Conservation (phyloP, 805 yeast species). For the Nematodospora valgi region DNA sequence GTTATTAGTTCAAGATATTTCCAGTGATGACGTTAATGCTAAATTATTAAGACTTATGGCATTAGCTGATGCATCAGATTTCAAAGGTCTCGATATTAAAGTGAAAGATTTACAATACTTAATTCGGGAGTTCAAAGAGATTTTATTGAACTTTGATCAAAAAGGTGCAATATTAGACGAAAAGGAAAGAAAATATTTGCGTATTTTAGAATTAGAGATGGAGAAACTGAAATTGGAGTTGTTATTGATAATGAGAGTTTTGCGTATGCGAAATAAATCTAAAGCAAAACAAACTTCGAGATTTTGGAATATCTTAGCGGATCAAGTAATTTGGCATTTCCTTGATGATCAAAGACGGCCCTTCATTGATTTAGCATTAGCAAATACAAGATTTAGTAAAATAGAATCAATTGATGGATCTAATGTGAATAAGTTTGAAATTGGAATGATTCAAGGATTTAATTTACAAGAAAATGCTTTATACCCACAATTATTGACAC, state of each 20-base stretch:
- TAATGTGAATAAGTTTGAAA: slow-evolving; percentile 55
- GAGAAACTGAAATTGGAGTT: slow-evolving; percentile 33
- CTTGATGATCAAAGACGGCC: slow-evolving; percentile 58
- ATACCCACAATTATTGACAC: slow-evolving; percentile 70
- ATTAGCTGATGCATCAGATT: slow-evolving; percentile 34
- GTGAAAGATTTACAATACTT: slow-evolving; percentile 27
- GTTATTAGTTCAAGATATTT: slow-evolving; percentile 27
- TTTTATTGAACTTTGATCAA: slow-evolving; percentile 39
- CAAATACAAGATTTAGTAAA: slow-evolving; percentile 57
- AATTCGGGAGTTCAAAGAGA: slow-evolving; percentile 27
- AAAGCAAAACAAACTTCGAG: slow-evolving; percentile 16
- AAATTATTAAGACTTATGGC: slow-evolving; percentile 36
- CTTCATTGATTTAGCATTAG: slow-evolving; percentile 66
- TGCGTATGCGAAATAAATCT: slow-evolving; percentile 18
- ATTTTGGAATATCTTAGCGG: slow-evolving; percentile 41
- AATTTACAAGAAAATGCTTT: slow-evolving; percentile 55
- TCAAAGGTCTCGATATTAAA: slow-evolving; percentile 29
- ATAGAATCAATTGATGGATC: slow-evolving; percentile 64
- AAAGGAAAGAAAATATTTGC: slow-evolving; percentile 18
- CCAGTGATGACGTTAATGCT: slow-evolving; percentile 32
- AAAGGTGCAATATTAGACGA: slow-evolving; percentile 22
- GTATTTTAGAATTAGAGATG: slow-evolving; percentile 28
- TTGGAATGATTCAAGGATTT: slow-evolving; percentile 65
- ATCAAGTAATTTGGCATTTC: slow-evolving; percentile 68
- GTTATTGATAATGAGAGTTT: slow-evolving; percentile 29